Percentiles rank a stretch among this genome's conserved stretches.
These are phyloP conservation scores for Lobosporangium transversale DNA, from an alignment of 192 early-diverging fungal genomes.

Conservation along the genomic window DNA sequence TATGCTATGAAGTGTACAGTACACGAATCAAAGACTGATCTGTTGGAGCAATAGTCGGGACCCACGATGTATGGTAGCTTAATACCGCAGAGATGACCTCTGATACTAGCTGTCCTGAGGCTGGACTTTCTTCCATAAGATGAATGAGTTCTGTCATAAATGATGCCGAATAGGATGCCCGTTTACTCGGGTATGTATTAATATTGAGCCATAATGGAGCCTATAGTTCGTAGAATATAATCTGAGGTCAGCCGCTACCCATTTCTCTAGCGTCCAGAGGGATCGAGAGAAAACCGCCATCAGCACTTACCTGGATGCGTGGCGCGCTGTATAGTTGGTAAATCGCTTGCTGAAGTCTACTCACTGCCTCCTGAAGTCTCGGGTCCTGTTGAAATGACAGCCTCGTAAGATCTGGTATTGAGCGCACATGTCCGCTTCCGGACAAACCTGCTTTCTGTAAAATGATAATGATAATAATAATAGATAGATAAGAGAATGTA, in stretches of 20 bases:
- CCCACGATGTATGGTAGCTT: constrained; percentile 66
- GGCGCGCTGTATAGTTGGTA: constrained; percentile 63
- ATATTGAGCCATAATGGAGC: constrained; percentile 51
- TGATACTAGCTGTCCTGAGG: constrained; percentile 53
- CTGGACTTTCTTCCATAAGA: constrained; percentile 41
- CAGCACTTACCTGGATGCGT: constrained; percentile 69
- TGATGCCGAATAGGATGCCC: constrained; percentile 23
- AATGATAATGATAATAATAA: not conserved
- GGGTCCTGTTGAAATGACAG: constrained; percentile 61
- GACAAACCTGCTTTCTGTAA: constrained; percentile 48
- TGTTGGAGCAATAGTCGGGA: constrained; percentile 61
- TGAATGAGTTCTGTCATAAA: constrained; percentile 40
- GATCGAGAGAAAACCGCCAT: too few species aligned
- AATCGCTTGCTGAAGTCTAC: constrained; percentile 56
- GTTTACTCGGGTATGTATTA: constrained; percentile 45
- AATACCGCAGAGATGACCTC: constrained; percentile 62
- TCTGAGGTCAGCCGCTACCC: too few species aligned
- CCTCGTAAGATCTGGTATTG: constrained; percentile 53
- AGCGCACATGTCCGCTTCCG: constrained; percentile 31
- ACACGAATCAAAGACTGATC: constrained; percentile 51
- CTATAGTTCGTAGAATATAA: constrained; percentile 29
- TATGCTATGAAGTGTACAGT: constrained; percentile 10
- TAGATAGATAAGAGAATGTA: too few species aligned
- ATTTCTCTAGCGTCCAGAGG: too few species aligned
- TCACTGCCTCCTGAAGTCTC: constrained; percentile 55